Evolutionary conservation across 306 rosid genomes (phyloP).

Genomic region (Crotalaria pallida): DNA sequence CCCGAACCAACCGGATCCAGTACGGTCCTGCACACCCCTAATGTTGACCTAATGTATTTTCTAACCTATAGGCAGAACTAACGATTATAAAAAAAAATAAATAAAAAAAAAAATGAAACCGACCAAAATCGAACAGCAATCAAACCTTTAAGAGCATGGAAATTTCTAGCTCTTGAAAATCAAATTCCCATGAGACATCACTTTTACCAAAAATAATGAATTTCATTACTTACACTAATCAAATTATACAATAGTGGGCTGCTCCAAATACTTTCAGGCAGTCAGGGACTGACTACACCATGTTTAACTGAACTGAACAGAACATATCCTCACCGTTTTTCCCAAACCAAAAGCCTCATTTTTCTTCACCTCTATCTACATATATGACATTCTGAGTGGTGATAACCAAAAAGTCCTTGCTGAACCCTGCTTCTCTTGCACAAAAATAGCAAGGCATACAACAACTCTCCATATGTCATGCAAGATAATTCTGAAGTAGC

Average conservation of each 20-base stretch:
- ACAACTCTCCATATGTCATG: not conserved
- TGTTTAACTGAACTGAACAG: not conserved
- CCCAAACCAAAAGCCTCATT: not conserved
- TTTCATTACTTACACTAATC: conserved; percentile 25
- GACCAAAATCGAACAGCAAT: not conserved
- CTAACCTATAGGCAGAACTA: no score
- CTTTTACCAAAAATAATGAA: not conserved
- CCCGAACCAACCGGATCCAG: no score
- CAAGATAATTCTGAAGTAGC: not conserved
- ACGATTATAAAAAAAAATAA: no score
- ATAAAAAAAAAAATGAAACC: not conserved
- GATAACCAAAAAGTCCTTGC: conserved; percentile 2
- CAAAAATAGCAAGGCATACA: conserved; percentile 32
- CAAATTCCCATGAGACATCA: not conserved
- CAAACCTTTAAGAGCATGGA: not conserved
- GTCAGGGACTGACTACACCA: not conserved
- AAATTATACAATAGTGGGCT: conserved; percentile 26
- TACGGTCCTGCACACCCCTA: no score
- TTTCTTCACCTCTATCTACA: not conserved
- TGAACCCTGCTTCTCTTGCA: conserved; percentile 23
- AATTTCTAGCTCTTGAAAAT: not conserved
- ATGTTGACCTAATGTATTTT: no score
- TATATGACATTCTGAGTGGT: not conserved
- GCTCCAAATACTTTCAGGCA: not conserved
- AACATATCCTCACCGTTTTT: not conserved